Evolutionary conservation across 352 stramenopile genomes (phyloP).

Genomic region (Bremia lactucae): DNA sequence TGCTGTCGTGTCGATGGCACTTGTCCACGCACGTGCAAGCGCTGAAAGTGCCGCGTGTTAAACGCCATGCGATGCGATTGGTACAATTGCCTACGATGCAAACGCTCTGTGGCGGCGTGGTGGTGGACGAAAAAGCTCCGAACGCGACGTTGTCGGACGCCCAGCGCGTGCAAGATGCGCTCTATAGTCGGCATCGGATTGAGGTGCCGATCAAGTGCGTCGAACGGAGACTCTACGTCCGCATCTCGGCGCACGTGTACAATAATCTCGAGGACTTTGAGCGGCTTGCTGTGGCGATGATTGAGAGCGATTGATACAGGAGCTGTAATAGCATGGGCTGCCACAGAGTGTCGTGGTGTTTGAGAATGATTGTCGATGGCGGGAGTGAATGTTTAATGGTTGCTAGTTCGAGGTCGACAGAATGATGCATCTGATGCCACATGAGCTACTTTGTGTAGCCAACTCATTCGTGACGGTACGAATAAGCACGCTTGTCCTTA

Average conservation of each 20-base stretch:
- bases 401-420: no score
- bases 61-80: constrained; percentile 64
- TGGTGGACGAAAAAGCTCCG: constrained; percentile 9
- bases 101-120: constrained; percentile 32
- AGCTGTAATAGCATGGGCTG: no score
- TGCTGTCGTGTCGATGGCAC: constrained; percentile 48
- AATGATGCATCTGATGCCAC: no score
- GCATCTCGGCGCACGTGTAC: constrained; percentile 89
- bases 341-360: no score
- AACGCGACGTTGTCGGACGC: constrained; percentile 71
- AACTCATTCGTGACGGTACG: no score
- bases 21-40: constrained; percentile 39
- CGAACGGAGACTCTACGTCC: constrained; percentile 74
- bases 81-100: constrained; percentile 43
- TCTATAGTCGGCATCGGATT: constrained; percentile 69
- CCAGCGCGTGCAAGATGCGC: constrained; percentile 86
- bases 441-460: no score
- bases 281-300: constrained; percentile 23
- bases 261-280: constrained; percentile 83
- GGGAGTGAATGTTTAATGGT: no score
- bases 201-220: constrained; percentile 92
- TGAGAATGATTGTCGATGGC: no score
- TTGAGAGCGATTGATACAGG: no score
- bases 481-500: no score
- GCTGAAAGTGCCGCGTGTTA: constrained; percentile 35